Conservation (phyloP, 148 eudicot species). For the Heliamphora exappendiculata region DNA sequence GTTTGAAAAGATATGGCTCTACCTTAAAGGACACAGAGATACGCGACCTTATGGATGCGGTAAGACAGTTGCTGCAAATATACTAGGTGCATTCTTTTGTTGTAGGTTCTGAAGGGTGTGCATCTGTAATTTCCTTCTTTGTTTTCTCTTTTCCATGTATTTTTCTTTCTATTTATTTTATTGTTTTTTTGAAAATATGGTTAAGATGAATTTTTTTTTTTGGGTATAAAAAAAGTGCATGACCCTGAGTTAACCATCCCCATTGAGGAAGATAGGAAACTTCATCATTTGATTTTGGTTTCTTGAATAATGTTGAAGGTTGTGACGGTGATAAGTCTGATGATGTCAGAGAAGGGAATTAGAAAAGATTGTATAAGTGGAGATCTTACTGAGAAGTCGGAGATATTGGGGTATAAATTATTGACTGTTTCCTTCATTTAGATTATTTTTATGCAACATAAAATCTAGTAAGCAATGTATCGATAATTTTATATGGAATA, state of each 20-base stretch:
- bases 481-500: not conserved
- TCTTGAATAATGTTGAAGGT: not conserved
- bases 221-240: not conserved
- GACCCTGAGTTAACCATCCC: not conserved
- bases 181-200: not conserved
- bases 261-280: not conserved
- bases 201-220: not conserved
- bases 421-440: not conserved
- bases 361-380: not conserved
- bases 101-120: not conserved
- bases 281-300: not conserved
- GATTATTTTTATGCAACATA: not conserved
- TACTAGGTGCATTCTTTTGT: not conserved
- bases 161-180: not conserved
- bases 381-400: too few relatives aligned
- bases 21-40: conserved; percentile 93
- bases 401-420: not conserved
- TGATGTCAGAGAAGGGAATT: not conserved
- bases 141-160: not conserved
- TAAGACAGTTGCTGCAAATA: conserved; percentile 21
- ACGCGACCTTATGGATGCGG: conserved; percentile 96
- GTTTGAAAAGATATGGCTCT: conserved; percentile 89
- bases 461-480: not conserved
- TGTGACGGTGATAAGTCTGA: not conserved
- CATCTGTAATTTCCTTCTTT: conserved; percentile 4